Base-by-base conservation (phyloP, 495 filamentous ascomycete genomes). In the Trichoderma virens region DNA sequence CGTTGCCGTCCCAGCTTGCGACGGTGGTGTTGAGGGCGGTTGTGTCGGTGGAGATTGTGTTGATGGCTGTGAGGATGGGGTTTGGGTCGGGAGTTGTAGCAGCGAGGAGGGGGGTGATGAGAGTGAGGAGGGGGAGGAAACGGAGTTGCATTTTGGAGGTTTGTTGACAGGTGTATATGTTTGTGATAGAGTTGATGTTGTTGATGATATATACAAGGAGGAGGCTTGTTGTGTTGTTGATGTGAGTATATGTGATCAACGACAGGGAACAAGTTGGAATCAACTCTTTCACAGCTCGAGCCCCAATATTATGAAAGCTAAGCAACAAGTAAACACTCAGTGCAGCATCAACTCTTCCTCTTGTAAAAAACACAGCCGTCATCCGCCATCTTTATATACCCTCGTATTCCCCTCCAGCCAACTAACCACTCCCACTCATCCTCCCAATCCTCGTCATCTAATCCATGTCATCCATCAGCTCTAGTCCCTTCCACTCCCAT, bases 21-120 rank as follows among this genome's bases (percentile, higher is more conserved):
- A 78, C 68, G 31, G 66, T 66, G 61, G 25, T 59, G 54, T 72
- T 67, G 39, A 78, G 71, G n/a, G 63, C 60, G 45, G 70, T 38
- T 5, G 76, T 75, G 31, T 65, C 39, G 51, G 65, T 51, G 45
- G 68, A 61, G 68, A 76, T 70, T 27, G 59, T 64, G 30, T 14
- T n/a, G 61, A 78, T 66, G 30, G 74, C 72, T 25, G 54, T 63
- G 25, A 68, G 34, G 54, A 78, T 75, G 56, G 74, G 27, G 23
- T 64, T 65, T 54, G 47, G n/a, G n/a, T n/a, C 65, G 34, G 73
- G 68, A 27, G 59, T 11, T 38, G 35, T 30, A 16, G 45, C 18
- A 16, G 30, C 11, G 59, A 61, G 59, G 25, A n/a, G 16, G 51
- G 25, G 20, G 27, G 51, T 13, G 23, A 18, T 7, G 51, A 56